These are phyloP conservation scores for Achlya hypogyna DNA, from an alignment of 352 stramenopile genomes.

Conservation along the genomic window DNA sequence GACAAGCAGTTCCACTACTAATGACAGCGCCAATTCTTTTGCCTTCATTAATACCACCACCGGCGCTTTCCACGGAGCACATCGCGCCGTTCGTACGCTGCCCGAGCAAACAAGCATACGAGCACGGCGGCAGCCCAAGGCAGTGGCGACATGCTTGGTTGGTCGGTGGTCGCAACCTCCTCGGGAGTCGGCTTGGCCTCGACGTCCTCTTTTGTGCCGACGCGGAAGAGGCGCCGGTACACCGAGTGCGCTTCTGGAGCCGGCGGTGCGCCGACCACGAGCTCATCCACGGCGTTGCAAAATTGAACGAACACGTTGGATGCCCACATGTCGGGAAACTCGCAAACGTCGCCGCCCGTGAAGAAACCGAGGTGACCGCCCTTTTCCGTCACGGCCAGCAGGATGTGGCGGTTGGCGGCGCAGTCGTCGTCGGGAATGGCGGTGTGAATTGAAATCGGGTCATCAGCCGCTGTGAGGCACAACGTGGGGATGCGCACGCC, in stretches of 20 bases:
- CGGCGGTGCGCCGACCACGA: neutral
- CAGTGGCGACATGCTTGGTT: too few relatives aligned
- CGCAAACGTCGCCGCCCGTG: constrained; percentile 25
- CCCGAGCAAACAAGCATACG: too few relatives aligned
- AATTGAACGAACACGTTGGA: constrained; percentile 4
- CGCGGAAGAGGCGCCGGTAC: neutral
- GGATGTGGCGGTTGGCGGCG: constrained; percentile 40
- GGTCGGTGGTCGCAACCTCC: too few relatives aligned
- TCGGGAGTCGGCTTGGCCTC: neutral
- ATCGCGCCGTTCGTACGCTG: neutral
- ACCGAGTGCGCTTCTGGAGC: neutral
- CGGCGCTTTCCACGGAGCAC: neutral
- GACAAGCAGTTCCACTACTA: constrained; percentile 16
- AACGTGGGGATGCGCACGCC: constrained; percentile 34
- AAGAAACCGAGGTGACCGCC: constrained; percentile 67
- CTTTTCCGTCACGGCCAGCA: constrained; percentile 49
- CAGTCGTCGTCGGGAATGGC: constrained; percentile 26
- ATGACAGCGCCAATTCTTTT: neutral
- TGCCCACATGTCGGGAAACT: constrained; percentile 4
- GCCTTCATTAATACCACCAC: constrained; percentile 3
- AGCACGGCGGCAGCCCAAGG: too few relatives aligned
- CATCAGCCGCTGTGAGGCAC: constrained; percentile 41
- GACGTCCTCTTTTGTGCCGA: neutral
- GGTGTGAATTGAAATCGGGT: constrained; percentile 37
- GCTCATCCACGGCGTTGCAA: constrained; percentile 4